A percentile compares a stretch with the other conserved stretches of the same genome.
These are phyloP conservation scores for Centrapalus pauciflorus DNA, from an alignment of 129 eudicot species.

Conservation along the genomic window DNA sequence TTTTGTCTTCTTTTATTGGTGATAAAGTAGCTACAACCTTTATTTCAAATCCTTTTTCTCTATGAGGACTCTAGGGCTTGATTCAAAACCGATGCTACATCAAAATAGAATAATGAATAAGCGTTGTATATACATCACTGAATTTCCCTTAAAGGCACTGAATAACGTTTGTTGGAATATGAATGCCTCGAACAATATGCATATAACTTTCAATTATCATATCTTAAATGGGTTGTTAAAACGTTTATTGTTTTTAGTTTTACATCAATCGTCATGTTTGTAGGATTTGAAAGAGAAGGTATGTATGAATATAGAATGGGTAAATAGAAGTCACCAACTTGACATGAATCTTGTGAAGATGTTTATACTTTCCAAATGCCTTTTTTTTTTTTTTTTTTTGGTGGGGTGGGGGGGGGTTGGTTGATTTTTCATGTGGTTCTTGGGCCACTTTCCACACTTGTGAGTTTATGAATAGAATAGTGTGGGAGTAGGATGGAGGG, in stretches of 20 bases:
- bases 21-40: constrained; percentile 15
- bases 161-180: background rate
- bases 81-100: constrained; percentile 8
- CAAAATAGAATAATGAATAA: constrained; percentile 1
- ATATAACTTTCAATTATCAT: background rate
- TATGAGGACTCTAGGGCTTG: constrained; percentile 7
- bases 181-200: background rate
- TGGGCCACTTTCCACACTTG: constrained; percentile 27
- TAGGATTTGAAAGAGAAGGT: background rate
- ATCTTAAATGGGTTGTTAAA: background rate
- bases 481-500: constrained; percentile 15
- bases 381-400: constrained; percentile 2
- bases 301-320: constrained; percentile 11
- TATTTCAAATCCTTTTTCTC: constrained; percentile 6
- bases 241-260: background rate
- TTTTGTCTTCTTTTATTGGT: constrained; percentile 19
- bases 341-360: constrained; percentile 36
- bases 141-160: background rate
- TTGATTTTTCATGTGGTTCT: constrained; percentile 16
- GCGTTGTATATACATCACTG: constrained; percentile 3
- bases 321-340: constrained; percentile 20
- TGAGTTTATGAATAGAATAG: constrained; percentile 33
- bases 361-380: constrained; percentile 30
- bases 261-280: no score
- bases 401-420: no score